A percentile compares a stretch with the other conserved stretches of the same genome.
Conservation (phyloP, 805 yeast genomes). For the Saturnispora besseyi region DNA sequence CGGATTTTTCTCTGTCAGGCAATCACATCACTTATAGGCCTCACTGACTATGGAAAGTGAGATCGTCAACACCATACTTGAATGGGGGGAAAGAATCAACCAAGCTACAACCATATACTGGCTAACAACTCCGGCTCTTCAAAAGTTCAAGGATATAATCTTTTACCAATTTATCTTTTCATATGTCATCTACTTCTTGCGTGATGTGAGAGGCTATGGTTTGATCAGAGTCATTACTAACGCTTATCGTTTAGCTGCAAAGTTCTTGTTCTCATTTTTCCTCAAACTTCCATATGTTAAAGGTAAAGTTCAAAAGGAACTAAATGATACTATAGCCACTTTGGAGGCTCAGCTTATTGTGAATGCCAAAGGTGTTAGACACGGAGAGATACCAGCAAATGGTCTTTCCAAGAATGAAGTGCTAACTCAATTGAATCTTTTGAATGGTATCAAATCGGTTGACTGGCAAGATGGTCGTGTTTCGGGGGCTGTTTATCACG, state of each 20-base stretch:
- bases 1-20: background rate
- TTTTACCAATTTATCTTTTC: constrained; percentile 8
- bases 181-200: constrained; percentile 3
- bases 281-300: constrained; percentile 32
- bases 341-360: constrained; percentile 53
- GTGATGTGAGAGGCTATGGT: constrained; percentile 22
- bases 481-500: constrained; percentile 95
- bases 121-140: background rate
- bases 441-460: constrained; percentile 44
- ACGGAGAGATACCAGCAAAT: constrained; percentile 42
- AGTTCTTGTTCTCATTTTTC: constrained; percentile 9
- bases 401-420: constrained; percentile 49
- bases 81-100: background rate
- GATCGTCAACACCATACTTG: too few species aligned
- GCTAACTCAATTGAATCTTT: constrained; percentile 39
- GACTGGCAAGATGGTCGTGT: constrained; percentile 82
- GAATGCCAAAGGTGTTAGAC: constrained; percentile 38
- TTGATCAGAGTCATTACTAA: constrained; percentile 9
- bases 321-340: constrained; percentile 35
- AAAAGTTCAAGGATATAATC: constrained; percentile 15
- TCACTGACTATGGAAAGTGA: background rate
- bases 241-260: constrained; percentile 7
- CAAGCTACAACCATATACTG: background rate
- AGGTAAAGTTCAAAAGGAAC: constrained; percentile 51
- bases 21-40: background rate